phyloP scores from a whole-genome alignment of 352 stramenopile genomes.

The Achlya hypogyna region DNA sequence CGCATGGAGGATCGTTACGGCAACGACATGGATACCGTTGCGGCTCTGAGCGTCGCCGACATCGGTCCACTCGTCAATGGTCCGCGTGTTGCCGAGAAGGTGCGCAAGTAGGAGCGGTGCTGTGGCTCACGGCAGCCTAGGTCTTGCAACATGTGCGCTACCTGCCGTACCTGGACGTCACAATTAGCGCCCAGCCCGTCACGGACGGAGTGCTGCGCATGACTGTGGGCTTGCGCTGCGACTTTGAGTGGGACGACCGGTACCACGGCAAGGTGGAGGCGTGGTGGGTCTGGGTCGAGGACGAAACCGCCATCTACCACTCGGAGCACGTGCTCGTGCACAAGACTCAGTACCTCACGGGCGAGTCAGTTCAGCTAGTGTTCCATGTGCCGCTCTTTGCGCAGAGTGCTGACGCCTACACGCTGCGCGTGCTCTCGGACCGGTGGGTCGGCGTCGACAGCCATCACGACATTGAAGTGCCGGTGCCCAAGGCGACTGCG shows the following conservation, averaged over 20 bases:
- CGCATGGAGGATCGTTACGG: conserved; percentile 70
- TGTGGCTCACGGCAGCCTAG: conserved; percentile 22
- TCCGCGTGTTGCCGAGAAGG: conserved; percentile 31
- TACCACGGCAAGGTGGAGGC: conserved; percentile 72
- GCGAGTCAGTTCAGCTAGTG: conserved; percentile 75
- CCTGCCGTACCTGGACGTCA: conserved; percentile 44
- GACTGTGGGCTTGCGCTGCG: conserved; percentile 61
- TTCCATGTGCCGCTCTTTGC: conserved; percentile 96
- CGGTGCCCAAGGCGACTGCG: conserved; percentile 32
- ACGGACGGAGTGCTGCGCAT: conserved; percentile 92
- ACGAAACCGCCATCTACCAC: conserved; percentile 91
- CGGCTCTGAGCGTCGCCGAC: conserved; percentile 31
- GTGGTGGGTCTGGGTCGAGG: conserved; percentile 99
- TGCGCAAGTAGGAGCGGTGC: conserved; percentile 58
- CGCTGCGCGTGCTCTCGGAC: conserved; percentile 93
- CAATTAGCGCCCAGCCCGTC: conserved; percentile 87
- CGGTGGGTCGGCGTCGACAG: conserved; percentile 94
- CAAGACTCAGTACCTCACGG: conserved; percentile 35
- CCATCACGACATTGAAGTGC: conserved; percentile 38
- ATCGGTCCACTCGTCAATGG: conserved; percentile 30
- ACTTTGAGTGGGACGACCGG: conserved; percentile 78
- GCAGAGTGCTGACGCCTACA: conserved; percentile 89
- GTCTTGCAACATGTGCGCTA: conserved; percentile 31
- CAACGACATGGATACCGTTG: conserved; percentile 22
- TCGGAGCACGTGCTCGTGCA: conserved; percentile 85